Evolutionary conservation across 192 early-diverging fungal species (phyloP).

Genomic region (Kappamyces sp.): DNA sequence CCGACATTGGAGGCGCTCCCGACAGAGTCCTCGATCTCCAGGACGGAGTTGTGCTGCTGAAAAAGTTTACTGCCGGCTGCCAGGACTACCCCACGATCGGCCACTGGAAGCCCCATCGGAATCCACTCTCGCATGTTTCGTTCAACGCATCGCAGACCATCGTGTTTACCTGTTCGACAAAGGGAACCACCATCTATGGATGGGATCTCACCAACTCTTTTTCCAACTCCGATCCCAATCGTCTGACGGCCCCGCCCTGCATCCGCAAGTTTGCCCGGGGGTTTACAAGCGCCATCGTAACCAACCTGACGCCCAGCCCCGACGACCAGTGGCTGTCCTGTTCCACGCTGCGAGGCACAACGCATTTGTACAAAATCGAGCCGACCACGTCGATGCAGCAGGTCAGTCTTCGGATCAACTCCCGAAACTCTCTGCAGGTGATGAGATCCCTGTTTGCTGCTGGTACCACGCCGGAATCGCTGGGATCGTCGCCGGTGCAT

Average conservation of each 20-base stretch:
- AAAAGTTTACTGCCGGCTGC: background rate
- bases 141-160: conserved; percentile 6
- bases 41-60: no score
- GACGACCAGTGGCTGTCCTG: background rate
- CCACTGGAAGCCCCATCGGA: background rate
- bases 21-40: background rate
- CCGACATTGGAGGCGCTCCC: background rate
- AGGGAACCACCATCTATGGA: conserved; percentile 11
- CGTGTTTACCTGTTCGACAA: conserved; percentile 1
- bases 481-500: conserved; percentile 5
- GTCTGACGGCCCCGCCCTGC: background rate
- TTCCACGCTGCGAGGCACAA: conserved; percentile 6
- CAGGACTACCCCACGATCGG: background rate
- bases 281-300: conserved; percentile 2
- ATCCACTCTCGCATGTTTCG: conserved; percentile 3
- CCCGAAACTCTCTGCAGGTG: conserved; percentile 12
- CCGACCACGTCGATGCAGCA: background rate
- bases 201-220: conserved; percentile 4
- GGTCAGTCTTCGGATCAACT: background rate
- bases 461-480: background rate
- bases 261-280: conserved; percentile 4
- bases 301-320: background rate
- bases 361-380: conserved; percentile 1
- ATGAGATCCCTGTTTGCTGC: background rate
- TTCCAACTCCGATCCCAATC: background rate